Base-by-base conservation (phyloP, 148 eudicot genomes). In the Cornus suecica region DNA sequence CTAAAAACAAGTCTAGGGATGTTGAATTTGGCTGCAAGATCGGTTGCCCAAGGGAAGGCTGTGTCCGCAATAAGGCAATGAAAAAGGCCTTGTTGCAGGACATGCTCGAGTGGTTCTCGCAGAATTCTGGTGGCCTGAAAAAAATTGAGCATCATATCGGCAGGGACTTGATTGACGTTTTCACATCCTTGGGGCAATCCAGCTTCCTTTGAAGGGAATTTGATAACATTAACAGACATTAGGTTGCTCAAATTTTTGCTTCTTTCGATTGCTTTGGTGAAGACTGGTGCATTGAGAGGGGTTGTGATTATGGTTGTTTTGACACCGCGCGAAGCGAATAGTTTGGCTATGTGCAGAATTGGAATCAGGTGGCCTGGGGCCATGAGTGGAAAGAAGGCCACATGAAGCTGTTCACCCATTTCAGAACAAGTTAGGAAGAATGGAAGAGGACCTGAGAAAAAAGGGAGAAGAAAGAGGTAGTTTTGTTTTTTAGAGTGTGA, bases 41-140 rank as follows among this genome's bases (percentile, higher is more conserved):
- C 80, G 51, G 76, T 76, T 2, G 83, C 80, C 83, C 83, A 81
- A 6, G 83, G 80, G 25, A 80, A 76, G 79, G 77, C 76, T 80
- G 73, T 68, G 28, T 81, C 83, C 0, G 83, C 80, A 0, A 81
- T 74, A 5, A 81, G 74, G 26, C 80, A 76, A 52, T 63, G 20
- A 0, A 80, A 80, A 13, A 63, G 65, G 58, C 24, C 24, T 0
- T 66, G 71, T 65, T 26, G 32, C 4, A 27, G 41, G 22, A 65
- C 9, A n/a, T 13, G 22, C 7, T 26, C 37, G 37, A 58, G 23
- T 20, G 23, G 62, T 18, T 58, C 62, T 58, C 8, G 62, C 25
- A 58, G 62, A 24, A 58, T 58, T 0, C 0, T 20, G 23, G 8
- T 6, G 62, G 25, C 62, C 24, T 58, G 22, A 6, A 58, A 22